Percentiles rank a stretch among this genome's conserved stretches.
Evolutionary conservation across 2,329 filamentous ascomycete species (phyloP).

Genomic region (Fusarium udum): DNA sequence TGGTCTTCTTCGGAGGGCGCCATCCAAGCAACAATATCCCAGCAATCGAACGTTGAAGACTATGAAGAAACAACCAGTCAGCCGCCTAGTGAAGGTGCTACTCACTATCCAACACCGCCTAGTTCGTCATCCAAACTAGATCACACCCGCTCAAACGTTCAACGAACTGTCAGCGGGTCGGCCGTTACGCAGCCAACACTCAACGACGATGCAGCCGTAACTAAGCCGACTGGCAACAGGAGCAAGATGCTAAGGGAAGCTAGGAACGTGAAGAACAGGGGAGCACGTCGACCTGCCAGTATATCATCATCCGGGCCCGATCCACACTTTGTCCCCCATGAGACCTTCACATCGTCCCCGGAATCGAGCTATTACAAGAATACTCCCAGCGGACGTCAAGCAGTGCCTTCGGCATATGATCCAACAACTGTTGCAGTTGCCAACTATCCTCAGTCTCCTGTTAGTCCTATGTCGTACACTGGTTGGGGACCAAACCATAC

Average conservation of each 20-base stretch:
- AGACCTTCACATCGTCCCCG: constrained; percentile 22
- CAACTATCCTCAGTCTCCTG: constrained; percentile 22
- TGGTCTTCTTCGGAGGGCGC: constrained; percentile 18
- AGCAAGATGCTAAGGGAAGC: constrained; percentile 11
- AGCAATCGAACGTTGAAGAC: constrained; percentile 11
- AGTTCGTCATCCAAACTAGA: constrained; percentile 26
- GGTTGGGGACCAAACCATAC: constrained; percentile 22
- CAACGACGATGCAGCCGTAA: constrained; percentile 5
- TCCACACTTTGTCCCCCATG: constrained; percentile 11
- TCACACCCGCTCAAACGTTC: constrained; percentile 7
- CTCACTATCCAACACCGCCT: constrained; percentile 24
- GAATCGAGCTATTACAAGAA: constrained; percentile 25
- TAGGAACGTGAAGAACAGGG: constrained; percentile 19
- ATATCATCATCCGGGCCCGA: constrained; percentile 26
- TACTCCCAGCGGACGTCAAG: constrained; percentile 8
- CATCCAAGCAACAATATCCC: neutral
- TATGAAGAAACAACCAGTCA: constrained; percentile 10
- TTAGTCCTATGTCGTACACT: constrained; percentile 4
- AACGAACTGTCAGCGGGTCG: constrained; percentile 23
- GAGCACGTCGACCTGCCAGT: constrained; percentile 16
- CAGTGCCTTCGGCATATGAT: neutral
- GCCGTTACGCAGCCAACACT: constrained; percentile 33
- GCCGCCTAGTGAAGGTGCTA: neutral
- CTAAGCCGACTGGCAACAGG: constrained; percentile 7
- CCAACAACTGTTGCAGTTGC: constrained; percentile 5